A percentile compares a stretch with the other conserved stretches of the same genome.
phyloP scores from a whole-genome alignment of 306 rosid genomes.

The Quercus engelmannii region DNA sequence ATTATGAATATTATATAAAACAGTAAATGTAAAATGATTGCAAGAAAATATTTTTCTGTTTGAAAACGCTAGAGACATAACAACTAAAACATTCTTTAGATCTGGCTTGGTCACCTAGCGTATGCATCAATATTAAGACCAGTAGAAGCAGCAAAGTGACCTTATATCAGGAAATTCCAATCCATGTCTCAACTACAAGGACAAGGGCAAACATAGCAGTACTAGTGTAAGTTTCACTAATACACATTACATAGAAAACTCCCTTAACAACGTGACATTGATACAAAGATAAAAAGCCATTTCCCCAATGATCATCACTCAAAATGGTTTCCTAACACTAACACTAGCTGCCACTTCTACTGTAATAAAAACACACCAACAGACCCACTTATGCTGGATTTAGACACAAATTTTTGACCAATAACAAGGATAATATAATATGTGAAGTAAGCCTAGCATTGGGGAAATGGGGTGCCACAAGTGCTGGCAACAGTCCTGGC shows the following conservation, averaged over 20 bases:
- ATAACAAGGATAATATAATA: background rate
- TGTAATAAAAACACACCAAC: background rate
- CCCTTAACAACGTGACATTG: background rate
- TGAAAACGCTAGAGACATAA: no score
- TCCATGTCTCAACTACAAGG: background rate
- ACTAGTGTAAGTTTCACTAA: background rate
- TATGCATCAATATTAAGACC: background rate
- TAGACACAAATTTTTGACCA: background rate
- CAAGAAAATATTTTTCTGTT: no score
- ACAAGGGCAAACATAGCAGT: background rate
- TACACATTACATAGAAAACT: background rate
- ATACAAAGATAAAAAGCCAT: background rate
- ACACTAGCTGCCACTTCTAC: background rate
- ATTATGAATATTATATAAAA: no score
- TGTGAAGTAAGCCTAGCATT: slow-evolving; percentile 24
- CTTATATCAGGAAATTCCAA: background rate
- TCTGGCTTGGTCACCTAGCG: background rate
- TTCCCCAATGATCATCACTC: background rate
- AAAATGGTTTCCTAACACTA: background rate
- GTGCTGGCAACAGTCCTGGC: slow-evolving; percentile 41
- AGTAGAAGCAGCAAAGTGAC: background rate
- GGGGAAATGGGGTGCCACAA: slow-evolving; percentile 49
- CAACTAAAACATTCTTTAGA: no score
- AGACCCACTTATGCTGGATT: background rate
- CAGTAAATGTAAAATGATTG: no score